Base-by-base conservation (phyloP, 345 rosid genomes). In the Moricandia moricandioides region DNA sequence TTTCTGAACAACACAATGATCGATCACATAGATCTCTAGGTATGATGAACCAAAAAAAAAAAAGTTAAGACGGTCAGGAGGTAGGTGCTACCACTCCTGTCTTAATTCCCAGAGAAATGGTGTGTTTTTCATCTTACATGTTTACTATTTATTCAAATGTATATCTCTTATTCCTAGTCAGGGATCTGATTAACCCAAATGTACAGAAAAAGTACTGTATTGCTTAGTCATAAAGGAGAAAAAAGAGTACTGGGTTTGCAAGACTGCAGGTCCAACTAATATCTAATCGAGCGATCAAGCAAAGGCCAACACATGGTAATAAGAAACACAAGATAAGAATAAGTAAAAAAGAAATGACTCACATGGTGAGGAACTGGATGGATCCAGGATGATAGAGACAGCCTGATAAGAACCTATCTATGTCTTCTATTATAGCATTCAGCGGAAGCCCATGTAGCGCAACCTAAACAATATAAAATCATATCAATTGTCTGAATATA, bases 371-470 rank as follows among this genome's bases (percentile, higher is more conserved):
- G 27, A 75, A 34, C 65, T 75, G 79, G 66, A 87, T 78, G 51
- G 91, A 81, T 17, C 89, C 85, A 14, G 83, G 66, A 63, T 87
- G 79, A 71, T 56, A 89, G 27, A 85, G 84, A 80, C 86, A 93
- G 34, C 93, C 92, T 16, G 87, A 81, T 52, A 93, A 80, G 79
- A 91, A 87, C 81, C 91, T 87, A 30, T 91, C 97, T 12, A 89
- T 49, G 68, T 93, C 97, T 21, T 91, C 96, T 3, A 30, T 4
- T 8, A 11, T 0, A 34, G 86, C 91, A 81, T 63, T 79, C 67
- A 8, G 64, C 12, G 96, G 92, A 51, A 93, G 18, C 54, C 91
- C 93, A 77, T 84, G 85, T 77, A 91, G 72, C 34, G 86, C 76
- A 72, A 84, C 81, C 98, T 93, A 77, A 70, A 65, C 72, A 77